These are phyloP conservation scores for Alternaria postmessia DNA, from an alignment of 2,329 filamentous ascomycete genomes.

Conservation along the genomic window DNA sequence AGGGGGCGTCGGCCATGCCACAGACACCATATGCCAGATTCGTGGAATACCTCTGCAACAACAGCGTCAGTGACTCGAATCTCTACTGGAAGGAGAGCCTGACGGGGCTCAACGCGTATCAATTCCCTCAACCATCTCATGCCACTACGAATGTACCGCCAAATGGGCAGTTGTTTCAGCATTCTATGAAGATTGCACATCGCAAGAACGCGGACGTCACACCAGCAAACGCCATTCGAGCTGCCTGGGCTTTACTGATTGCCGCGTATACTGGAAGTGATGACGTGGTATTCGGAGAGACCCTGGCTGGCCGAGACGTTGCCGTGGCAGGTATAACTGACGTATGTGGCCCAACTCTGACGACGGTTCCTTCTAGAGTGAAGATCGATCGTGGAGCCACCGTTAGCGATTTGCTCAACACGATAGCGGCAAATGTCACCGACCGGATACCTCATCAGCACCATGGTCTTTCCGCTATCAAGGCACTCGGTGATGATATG, in stretches of 20 bases:
- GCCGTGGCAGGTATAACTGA: conserved; percentile 44
- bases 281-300: conserved; percentile 39
- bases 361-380: conserved; percentile 51
- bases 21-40: conserved; percentile 44
- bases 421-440: conserved; percentile 28
- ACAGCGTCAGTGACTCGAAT: conserved; percentile 28
- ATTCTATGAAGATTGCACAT: conserved; percentile 32
- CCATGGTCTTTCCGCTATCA: conserved; percentile 49
- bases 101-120: conserved; percentile 30
- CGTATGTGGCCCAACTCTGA: conserved; percentile 50
- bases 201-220: conserved; percentile 43
- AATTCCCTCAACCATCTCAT: conserved; percentile 45
- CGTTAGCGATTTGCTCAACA: conserved; percentile 35
- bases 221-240: conserved; percentile 28
- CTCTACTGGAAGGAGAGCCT: conserved; percentile 49
- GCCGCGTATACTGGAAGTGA: conserved; percentile 26
- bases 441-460: conserved; percentile 50
- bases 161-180: conserved; percentile 33
- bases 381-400: conserved; percentile 34
- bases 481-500: conserved; percentile 59
- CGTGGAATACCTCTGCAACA: conserved; percentile 42
- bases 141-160: conserved; percentile 28
- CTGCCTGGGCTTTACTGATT: conserved; percentile 39
- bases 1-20: conserved; percentile 23
- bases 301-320: conserved; percentile 47